Evolutionary conservation across 2,329 filamentous ascomycete genomes (phyloP).

Genomic region (Calonectria pteridis): DNA sequence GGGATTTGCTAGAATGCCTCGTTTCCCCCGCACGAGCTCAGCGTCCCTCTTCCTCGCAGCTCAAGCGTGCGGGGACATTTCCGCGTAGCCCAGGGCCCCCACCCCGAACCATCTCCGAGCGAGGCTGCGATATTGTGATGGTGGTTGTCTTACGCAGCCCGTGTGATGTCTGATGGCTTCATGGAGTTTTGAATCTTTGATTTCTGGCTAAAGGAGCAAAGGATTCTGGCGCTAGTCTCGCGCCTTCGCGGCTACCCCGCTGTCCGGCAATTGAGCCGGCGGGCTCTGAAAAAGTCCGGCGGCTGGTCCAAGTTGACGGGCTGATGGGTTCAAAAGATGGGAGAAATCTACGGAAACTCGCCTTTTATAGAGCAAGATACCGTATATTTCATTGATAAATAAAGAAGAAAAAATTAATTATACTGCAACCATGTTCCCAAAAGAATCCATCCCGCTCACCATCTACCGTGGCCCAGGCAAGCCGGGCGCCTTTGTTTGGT

Average conservation of each 20-base stretch:
- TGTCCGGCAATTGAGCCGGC: constrained; percentile 8
- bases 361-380: no score
- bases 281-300: constrained; percentile 18
- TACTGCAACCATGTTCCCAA: constrained; percentile 13
- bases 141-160: not conserved
- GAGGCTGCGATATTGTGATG: not conserved
- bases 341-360: not conserved
- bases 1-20: not conserved
- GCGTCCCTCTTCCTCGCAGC: not conserved
- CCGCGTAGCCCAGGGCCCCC: not conserved
- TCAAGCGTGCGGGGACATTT: constrained; percentile 17
- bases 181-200: not conserved
- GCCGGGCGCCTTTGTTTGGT: constrained; percentile 62
- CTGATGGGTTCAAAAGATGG: not conserved
- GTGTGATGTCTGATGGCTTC: not conserved
- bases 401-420: not conserved
- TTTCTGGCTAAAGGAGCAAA: not conserved
- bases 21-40: constrained; percentile 8
- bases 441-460: constrained; percentile 28
- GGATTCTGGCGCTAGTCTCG: not conserved
- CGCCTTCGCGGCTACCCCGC: constrained; percentile 8
- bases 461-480: constrained; percentile 64
- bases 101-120: constrained; percentile 1
- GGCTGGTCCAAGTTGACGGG: not conserved
- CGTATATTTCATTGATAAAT: not conserved